Conservation (phyloP, 2,329 filamentous ascomycete genomes). For the Colletotrichum liaoningense region DNA sequence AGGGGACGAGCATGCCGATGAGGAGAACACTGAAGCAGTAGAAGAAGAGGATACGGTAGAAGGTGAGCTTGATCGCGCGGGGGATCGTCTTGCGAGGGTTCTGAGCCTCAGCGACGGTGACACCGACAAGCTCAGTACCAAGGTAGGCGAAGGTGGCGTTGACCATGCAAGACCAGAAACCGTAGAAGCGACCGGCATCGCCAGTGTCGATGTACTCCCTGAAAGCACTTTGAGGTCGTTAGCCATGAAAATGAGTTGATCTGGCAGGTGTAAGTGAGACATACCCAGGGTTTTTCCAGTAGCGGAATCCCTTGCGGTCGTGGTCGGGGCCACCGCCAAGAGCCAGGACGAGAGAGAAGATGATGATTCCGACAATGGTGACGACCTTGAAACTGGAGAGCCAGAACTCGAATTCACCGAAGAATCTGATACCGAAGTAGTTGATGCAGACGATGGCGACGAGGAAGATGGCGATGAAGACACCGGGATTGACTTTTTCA, state of each 20-base stretch:
- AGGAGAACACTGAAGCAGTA: slow-evolving; percentile 81
- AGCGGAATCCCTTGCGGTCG: slow-evolving; percentile 73
- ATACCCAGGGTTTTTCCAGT: slow-evolving; percentile 71
- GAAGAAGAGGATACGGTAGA: slow-evolving; percentile 85
- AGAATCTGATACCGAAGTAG: slow-evolving; percentile 76
- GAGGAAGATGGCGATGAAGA: slow-evolving; percentile 81
- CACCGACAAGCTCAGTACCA: slow-evolving; percentile 80
- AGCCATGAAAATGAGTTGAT: not conserved
- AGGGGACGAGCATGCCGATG: slow-evolving; percentile 81
- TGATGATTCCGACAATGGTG: slow-evolving; percentile 73
- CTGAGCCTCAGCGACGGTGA: slow-evolving; percentile 83
- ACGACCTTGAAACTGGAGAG: slow-evolving; percentile 75
- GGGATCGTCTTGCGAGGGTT: slow-evolving; percentile 83
- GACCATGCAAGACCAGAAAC: slow-evolving; percentile 78
- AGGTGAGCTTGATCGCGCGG: slow-evolving; percentile 82
- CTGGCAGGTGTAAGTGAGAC: not conserved
- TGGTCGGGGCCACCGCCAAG: slow-evolving; percentile 73
- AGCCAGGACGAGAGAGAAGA: slow-evolving; percentile 72
- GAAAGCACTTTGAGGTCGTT: slow-evolving; percentile 54
- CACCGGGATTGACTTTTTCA: slow-evolving; percentile 78
- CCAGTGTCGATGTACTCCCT: slow-evolving; percentile 56
- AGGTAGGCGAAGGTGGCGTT: slow-evolving; percentile 84
- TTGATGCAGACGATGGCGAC: slow-evolving; percentile 74
- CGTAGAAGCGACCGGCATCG: slow-evolving; percentile 65
- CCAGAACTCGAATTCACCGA: slow-evolving; percentile 75